phyloP scores from a whole-genome alignment of 176 grass and related monocot species.

The Typha latifolia region DNA sequence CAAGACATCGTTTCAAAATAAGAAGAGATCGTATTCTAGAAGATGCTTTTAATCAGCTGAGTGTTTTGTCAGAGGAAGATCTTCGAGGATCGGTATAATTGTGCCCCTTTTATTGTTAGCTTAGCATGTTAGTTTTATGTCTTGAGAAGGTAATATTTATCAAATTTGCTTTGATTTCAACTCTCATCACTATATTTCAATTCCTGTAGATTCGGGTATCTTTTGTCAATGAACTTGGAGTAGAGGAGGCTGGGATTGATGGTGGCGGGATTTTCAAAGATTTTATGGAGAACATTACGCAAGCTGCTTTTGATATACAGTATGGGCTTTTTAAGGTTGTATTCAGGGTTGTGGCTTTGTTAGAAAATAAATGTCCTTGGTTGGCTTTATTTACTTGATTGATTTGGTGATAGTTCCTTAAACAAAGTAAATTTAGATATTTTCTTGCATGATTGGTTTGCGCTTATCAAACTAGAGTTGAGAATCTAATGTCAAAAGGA shows the following conservation, averaged over 20 bases:
- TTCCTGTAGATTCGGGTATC: slow-evolving; percentile 68
- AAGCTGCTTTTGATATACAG: slow-evolving; percentile 94
- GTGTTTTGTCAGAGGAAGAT: slow-evolving; percentile 70
- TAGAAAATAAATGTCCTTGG: background rate
- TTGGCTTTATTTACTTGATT: background rate
- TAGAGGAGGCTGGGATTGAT: slow-evolving; percentile 96
- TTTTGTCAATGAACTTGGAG: slow-evolving; percentile 85
- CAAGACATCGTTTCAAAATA: slow-evolving; percentile 83
- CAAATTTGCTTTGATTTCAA: background rate
- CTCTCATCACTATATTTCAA: background rate
- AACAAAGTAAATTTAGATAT: background rate
- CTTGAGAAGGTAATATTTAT: background rate
- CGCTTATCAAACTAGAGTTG: too few relatives aligned
- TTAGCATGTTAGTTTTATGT: background rate
- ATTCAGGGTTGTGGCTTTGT: slow-evolving; percentile 7
- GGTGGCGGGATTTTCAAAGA: slow-evolving; percentile 99
- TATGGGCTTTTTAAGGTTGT: slow-evolving; percentile 91
- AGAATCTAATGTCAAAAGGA: too few relatives aligned
- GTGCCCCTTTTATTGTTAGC: slow-evolving; percentile 7
- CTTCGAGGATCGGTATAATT: slow-evolving; percentile 76
- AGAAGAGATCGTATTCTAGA: slow-evolving; percentile 92
- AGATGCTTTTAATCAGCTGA: slow-evolving; percentile 92
- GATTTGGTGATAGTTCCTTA: slow-evolving; percentile 2
- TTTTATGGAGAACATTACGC: slow-evolving; percentile 99
- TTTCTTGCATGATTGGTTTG: background rate